Conservation (phyloP, 2,329 filamentous ascomycete species). For the Fusarium sterilihyphosum region DNA sequence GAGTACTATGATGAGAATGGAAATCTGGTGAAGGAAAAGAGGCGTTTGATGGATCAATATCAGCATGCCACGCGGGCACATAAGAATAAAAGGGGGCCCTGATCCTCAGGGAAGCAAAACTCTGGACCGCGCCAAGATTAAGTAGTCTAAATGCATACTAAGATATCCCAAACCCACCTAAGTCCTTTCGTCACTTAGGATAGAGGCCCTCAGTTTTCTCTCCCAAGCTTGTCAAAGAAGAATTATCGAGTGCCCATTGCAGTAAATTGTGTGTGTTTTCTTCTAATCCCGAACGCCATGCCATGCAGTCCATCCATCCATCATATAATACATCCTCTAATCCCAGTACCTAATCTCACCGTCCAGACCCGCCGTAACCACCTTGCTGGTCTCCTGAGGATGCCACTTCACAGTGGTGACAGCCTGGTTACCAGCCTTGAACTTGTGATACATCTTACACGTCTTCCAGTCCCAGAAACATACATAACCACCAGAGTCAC, state of each 20-base stretch:
- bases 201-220: background rate
- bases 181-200: background rate
- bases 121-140: background rate
- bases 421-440: constrained; percentile 83
- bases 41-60: constrained; percentile 20
- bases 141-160: background rate
- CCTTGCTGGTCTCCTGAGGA: constrained; percentile 95
- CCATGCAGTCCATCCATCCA: constrained; percentile 30
- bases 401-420: constrained; percentile 94
- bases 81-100: background rate
- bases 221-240: background rate
- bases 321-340: constrained; percentile 54
- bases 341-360: constrained; percentile 95
- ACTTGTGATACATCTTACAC: constrained; percentile 98
- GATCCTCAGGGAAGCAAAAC: background rate
- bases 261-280: constrained; percentile 10
- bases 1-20: constrained; percentile 15
- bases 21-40: background rate
- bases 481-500: constrained; percentile 88
- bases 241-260: constrained; percentile 1
- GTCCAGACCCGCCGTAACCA: constrained; percentile 89
- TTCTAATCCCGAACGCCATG: constrained; percentile 39
- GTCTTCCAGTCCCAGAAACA: constrained; percentile 99
- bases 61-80: constrained; percentile 1
- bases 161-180: background rate